Base-by-base conservation (phyloP, 441 rosid species). In the Populus hybrid region DNA sequence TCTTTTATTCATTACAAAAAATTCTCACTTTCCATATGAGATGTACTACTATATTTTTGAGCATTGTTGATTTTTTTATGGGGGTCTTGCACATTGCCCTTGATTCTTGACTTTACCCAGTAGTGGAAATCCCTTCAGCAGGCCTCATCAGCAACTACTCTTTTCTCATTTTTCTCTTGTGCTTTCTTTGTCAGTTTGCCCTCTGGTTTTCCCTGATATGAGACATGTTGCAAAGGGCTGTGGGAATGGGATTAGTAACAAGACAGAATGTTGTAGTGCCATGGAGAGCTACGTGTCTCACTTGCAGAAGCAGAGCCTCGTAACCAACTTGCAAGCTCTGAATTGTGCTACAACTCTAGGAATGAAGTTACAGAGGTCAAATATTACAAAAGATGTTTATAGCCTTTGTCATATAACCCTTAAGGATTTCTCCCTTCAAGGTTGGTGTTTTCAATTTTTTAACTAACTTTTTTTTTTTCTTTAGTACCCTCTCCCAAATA, bases 341-440 rank as follows among this genome's bases (percentile, higher is more conserved):
- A 91, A 95, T 79, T 95, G 99, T 26, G 96, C 99, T 76, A 83
- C 95, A 28, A 87, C 87, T 8, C 82, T 93, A 1, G 97, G 96
- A 21, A 72, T 80, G 84, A 90, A 90, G 87, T 85, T 95, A 50
- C 95, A 88, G 80, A 88, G 84, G 76, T 83, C 85, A 23, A 93
- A 90, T 80, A 85, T 93, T 61, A 86, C 91, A 31, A 88, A 72
- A 74, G 86, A 95, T 74, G 78, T 95, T 81, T 95, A 91, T 78
- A 85, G 82, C 71, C 89, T 89, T 74, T 95, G 97, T 83, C 98
- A 87, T 80, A 85, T 95, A 74, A 95, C 90, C 80, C 97, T 95
- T 76, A 90, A 93, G 86, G 98, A 95, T 89, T 93, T 95, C 89
- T 92, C 98, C 9, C 92, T 95, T 77, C 99, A 95, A 91, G 97